Conservation (phyloP, 805 yeast species). For the Ogataea neopini region DNA sequence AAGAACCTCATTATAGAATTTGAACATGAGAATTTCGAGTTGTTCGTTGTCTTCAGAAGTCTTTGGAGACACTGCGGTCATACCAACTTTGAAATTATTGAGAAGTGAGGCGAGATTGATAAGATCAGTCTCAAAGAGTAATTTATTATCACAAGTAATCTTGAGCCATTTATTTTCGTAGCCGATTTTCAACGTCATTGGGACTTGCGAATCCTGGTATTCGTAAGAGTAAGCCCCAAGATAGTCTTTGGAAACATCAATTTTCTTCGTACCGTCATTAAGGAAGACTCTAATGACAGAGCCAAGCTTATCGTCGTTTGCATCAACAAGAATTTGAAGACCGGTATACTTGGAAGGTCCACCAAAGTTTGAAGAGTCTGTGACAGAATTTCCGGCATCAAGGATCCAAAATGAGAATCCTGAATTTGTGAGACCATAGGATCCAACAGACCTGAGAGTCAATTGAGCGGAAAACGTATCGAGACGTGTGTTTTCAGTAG, state of each 20-base stretch:
- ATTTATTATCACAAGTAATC: slow-evolving; percentile 69
- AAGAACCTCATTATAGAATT: slow-evolving; percentile 51
- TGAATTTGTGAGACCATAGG: slow-evolving; percentile 48
- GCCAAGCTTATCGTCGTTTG: slow-evolving; percentile 44
- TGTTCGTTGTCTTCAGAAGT: slow-evolving; percentile 46
- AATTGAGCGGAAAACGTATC: slow-evolving; percentile 51
- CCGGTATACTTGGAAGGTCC: slow-evolving; percentile 67
- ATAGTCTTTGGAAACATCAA: slow-evolving; percentile 27
- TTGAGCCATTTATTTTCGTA: slow-evolving; percentile 50
- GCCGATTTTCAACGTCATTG: slow-evolving; percentile 65
- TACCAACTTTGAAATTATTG: slow-evolving; percentile 49
- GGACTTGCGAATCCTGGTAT: slow-evolving; percentile 70
- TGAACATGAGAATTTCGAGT: slow-evolving; percentile 63
- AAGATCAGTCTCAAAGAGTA: slow-evolving; percentile 66
- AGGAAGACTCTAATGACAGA: slow-evolving; percentile 57
- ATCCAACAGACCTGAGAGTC: slow-evolving; percentile 62
- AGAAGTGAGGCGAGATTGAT: slow-evolving; percentile 43
- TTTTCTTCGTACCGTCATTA: slow-evolving; percentile 54
- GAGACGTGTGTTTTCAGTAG: slow-evolving; percentile 29
- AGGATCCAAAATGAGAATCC: slow-evolving; percentile 62
- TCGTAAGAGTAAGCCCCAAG: slow-evolving; percentile 36
- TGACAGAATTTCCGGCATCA: slow-evolving; percentile 27
- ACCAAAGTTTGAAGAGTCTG: slow-evolving; percentile 43
- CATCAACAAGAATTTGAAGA: slow-evolving; percentile 59
- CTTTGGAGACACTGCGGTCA: slow-evolving; percentile 48